Percentiles rank a stretch among this genome's conserved stretches.
Evolutionary conservation across 2,329 filamentous ascomycete genomes (phyloP).

Genomic region (Didymella sp.): DNA sequence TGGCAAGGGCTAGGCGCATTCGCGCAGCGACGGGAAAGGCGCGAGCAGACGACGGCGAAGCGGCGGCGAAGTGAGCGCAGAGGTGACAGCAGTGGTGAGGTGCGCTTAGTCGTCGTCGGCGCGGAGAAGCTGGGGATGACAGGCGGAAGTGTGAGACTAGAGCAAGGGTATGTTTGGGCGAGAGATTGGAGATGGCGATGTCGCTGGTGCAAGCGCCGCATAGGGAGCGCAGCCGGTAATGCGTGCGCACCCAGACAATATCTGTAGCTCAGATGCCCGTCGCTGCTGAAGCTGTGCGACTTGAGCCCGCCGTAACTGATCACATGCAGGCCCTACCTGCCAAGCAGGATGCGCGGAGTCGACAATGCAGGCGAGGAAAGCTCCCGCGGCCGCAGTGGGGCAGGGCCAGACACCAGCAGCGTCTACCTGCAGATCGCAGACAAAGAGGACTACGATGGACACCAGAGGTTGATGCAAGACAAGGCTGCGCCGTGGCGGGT

Average conservation of each 20-base stretch:
- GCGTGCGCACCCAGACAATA: conserved; percentile 35
- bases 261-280: conserved; percentile 22
- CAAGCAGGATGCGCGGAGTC: conserved; percentile 26
- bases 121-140: conserved; percentile 21
- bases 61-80: conserved; percentile 22
- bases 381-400: conserved; percentile 16
- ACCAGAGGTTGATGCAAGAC: conserved; percentile 1
- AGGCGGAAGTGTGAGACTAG: conserved; percentile 8
- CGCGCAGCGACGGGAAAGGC: conserved; percentile 30
- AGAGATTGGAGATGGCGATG: conserved; percentile 16
- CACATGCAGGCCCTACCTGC: conserved; percentile 42
- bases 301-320: conserved; percentile 31
- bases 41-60: conserved; percentile 18
- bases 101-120: conserved; percentile 19
- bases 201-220: conserved; percentile 23
- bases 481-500: conserved; percentile 7
- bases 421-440: conserved; percentile 8
- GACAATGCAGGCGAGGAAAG: conserved; percentile 18
- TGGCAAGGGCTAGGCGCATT: conserved; percentile 35
- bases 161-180: conserved; percentile 13
- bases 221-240: conserved; percentile 18
- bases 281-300: conserved; percentile 45
- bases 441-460: conserved; percentile 3
- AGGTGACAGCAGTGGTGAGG: conserved; percentile 13
- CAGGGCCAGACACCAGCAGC: conserved; percentile 6